These are phyloP conservation scores for Candida caryicola DNA, from an alignment of 805 yeast genomes.

Conservation along the genomic window DNA sequence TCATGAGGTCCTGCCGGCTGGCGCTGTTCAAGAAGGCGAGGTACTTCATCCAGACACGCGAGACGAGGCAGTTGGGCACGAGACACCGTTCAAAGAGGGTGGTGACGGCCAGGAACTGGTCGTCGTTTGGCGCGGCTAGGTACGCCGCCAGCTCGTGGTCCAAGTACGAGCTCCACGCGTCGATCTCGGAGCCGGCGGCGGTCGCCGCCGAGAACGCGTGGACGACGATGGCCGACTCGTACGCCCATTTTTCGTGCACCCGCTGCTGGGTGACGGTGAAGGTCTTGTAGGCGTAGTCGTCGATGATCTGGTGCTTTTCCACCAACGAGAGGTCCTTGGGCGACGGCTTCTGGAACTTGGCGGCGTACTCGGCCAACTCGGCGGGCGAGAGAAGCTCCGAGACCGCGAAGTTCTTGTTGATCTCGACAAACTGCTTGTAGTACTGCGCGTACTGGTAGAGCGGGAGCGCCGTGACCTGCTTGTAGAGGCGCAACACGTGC, in stretches of 20 bases:
- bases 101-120: conserved; percentile 18
- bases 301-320: conserved; percentile 42
- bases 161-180: conserved; percentile 61
- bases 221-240: conserved; percentile 61
- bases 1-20: conserved; percentile 26
- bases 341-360: conserved; percentile 19
- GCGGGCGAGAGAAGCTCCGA: conserved; percentile 21
- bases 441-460: conserved; percentile 84
- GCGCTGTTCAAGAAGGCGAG: conserved; percentile 46
- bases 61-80: conserved; percentile 60
- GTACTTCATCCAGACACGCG: conserved; percentile 69
- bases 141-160: conserved; percentile 43
- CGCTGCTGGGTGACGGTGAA: conserved; percentile 47
- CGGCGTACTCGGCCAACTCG: conserved; percentile 18
- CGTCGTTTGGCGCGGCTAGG: background rate
- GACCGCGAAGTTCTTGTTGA: conserved; percentile 32
- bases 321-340: conserved; percentile 28
- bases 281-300: conserved; percentile 41
- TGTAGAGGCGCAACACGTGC: conserved; percentile 37
- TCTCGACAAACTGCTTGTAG: conserved; percentile 48
- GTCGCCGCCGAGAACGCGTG: conserved; percentile 46
- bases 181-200: conserved; percentile 19
- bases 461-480: conserved; percentile 56
- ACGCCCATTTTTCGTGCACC: conserved; percentile 66
- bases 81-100: conserved; percentile 71